Conservation (phyloP, 1,284 basidiomycete species). For the Tremellales sp. region DNA sequence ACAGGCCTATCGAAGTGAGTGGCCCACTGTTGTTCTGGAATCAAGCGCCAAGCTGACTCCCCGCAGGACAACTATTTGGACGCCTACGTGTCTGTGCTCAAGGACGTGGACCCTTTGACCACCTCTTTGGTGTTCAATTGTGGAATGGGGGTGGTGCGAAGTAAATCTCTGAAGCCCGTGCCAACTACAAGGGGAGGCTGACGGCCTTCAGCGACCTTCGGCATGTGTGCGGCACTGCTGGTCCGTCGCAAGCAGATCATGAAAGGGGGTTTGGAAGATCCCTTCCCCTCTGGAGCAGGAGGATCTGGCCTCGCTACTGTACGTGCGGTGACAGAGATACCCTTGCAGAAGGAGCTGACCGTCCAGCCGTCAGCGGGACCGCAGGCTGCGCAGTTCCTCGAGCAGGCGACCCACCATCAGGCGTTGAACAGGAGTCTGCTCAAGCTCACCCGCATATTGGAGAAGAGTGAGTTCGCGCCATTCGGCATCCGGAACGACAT, state of each 20-base stretch:
- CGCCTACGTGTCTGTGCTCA: slow-evolving; percentile 80
- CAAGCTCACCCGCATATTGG: slow-evolving; percentile 76
- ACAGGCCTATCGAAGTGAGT: slow-evolving; percentile 73
- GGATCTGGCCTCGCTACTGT: slow-evolving; percentile 44
- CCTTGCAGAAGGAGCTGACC: slow-evolving; percentile 1
- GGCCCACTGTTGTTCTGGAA: no score
- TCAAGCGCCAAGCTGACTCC: slow-evolving; percentile 5
- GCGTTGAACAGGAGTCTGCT: slow-evolving; percentile 76
- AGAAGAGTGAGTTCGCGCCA: slow-evolving; percentile 47
- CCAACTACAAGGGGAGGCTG: not conserved
- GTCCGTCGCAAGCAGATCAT: slow-evolving; percentile 83
- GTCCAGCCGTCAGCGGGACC: slow-evolving; percentile 22
- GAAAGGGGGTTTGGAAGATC: slow-evolving; percentile 69
- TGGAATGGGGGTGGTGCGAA: slow-evolving; percentile 93
- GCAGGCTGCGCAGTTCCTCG: slow-evolving; percentile 46
- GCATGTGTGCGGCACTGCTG: slow-evolving; percentile 90
- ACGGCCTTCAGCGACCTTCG: slow-evolving; percentile 66
- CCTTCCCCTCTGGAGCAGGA: slow-evolving; percentile 52
- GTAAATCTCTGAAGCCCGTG: slow-evolving; percentile 27
- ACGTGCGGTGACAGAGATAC: no score
- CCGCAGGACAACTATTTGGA: slow-evolving; percentile 88
- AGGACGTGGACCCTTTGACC: slow-evolving; percentile 69
- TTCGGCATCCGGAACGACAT: not conserved
- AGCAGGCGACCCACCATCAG: slow-evolving; percentile 75
- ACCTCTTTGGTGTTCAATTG: slow-evolving; percentile 93